Conservation (phyloP, 352 stramenopile genomes). For the Hyaloperonospora brassicae region DNA sequence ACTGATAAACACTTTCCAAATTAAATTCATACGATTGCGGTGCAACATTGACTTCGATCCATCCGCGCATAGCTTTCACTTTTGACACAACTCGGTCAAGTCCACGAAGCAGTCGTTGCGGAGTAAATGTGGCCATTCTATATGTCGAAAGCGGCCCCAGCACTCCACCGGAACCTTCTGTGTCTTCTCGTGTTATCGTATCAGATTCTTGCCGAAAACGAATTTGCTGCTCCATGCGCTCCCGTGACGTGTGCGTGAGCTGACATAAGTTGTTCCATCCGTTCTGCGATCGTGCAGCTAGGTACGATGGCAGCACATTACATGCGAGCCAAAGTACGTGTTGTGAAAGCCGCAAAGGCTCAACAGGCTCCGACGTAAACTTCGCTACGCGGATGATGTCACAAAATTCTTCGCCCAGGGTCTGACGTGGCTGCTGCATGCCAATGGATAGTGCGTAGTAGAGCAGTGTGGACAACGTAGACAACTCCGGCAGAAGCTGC, state of each 20-base stretch:
- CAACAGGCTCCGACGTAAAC: conserved; percentile 4
- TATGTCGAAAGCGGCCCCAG: background rate
- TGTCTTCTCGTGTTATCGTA: background rate
- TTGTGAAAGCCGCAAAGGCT: conserved; percentile 27
- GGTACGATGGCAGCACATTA: conserved; percentile 51
- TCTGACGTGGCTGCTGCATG: conserved; percentile 54
- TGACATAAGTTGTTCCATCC: conserved; percentile 68
- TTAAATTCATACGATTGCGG: conserved; percentile 56
- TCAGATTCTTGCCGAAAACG: conserved; percentile 33
- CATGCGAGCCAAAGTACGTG: conserved; percentile 56
- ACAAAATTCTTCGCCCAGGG: conserved; percentile 83
- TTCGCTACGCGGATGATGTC: conserved; percentile 65
- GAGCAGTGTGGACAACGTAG: conserved; percentile 50
- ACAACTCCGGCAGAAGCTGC: conserved; percentile 68
- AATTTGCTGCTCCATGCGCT: conserved; percentile 77
- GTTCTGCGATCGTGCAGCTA: conserved; percentile 47
- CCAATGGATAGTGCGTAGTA: conserved; percentile 61
- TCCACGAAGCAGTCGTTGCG: conserved; percentile 20
- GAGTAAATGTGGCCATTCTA: conserved; percentile 8
- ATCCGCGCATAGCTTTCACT: conserved; percentile 30
- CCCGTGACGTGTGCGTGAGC: conserved; percentile 50
- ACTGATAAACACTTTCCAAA: conserved; percentile 37
- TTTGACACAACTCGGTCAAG: conserved; percentile 40
- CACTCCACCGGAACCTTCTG: conserved; percentile 3
- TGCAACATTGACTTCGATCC: conserved; percentile 41